phyloP scores from a whole-genome alignment of 2,329 filamentous ascomycete species.

The Venturia oleaginea region DNA sequence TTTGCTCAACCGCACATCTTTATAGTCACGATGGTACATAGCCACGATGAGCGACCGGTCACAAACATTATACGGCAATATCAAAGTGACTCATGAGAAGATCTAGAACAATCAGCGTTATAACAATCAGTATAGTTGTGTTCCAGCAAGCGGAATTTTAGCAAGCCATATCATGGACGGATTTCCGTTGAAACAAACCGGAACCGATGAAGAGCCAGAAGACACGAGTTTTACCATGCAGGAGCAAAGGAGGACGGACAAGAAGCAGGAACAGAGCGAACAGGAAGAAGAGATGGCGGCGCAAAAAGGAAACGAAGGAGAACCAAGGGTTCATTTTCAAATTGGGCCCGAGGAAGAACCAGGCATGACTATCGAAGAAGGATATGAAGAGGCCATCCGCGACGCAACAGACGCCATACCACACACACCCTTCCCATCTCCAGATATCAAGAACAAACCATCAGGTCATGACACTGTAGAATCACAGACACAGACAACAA shows the following conservation, averaged over 20 bases:
- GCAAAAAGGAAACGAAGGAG: neutral
- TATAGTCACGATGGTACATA: neutral
- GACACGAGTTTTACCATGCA: neutral
- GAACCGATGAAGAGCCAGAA: neutral
- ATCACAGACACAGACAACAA: neutral
- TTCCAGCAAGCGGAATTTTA: neutral
- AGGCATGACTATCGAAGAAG: neutral
- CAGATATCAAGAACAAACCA: neutral
- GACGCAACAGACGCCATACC: neutral
- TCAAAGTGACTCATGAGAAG: neutral
- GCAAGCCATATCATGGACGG: neutral
- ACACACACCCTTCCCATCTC: neutral
- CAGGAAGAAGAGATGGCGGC: neutral
- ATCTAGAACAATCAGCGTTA: neutral
- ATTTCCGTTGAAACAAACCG: neutral
- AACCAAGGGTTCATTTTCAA: neutral
- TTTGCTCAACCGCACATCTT: neutral
- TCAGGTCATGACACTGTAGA: neutral
- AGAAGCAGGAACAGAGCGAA: neutral
- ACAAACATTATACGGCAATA: neutral
- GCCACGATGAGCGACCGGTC: neutral
- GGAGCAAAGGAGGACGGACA: neutral
- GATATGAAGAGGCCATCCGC: neutral
- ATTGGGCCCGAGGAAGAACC: neutral
- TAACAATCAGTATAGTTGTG: neutral